These are phyloP conservation scores for Stenogyne calaminthoides DNA, from an alignment of 305 asterid genomes.

Conservation along the genomic window DNA sequence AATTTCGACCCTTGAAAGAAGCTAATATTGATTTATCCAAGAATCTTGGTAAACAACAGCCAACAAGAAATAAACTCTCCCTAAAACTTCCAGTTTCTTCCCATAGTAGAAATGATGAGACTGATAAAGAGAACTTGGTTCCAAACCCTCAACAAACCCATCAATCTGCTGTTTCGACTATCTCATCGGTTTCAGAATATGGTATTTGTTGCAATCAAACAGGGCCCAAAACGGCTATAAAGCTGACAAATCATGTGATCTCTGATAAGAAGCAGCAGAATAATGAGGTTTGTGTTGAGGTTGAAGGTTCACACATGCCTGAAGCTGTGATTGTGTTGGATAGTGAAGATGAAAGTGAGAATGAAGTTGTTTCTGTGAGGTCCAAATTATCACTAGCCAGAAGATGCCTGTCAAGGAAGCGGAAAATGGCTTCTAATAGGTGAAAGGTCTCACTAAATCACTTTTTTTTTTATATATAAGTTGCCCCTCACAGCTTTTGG, in stretches of 20 bases:
- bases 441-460: not conserved
- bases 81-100: constrained; percentile 41
- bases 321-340: constrained; percentile 69
- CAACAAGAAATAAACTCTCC: constrained; percentile 40
- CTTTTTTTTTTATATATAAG: too few relatives aligned
- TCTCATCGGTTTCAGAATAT: constrained; percentile 27
- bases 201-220: constrained; percentile 18
- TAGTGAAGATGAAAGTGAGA: constrained; percentile 80
- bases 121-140: constrained; percentile 51
- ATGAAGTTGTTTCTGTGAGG: constrained; percentile 49
- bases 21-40: constrained; percentile 24
- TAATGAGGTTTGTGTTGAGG: constrained; percentile 31
- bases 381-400: constrained; percentile 53
- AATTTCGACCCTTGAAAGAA: constrained; percentile 35
- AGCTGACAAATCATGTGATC: constrained; percentile 28
- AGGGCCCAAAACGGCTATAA: constrained; percentile 20
- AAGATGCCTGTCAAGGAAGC: constrained; percentile 52
- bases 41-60: constrained; percentile 25
- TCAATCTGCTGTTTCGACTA: constrained; percentile 25
- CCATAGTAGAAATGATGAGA: constrained; percentile 31
- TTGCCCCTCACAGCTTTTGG: not conserved
- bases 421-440: constrained; percentile 32
- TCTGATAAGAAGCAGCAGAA: constrained; percentile 34
- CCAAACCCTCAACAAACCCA: constrained; percentile 33
- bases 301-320: not conserved